A percentile compares a stretch with the other conserved stretches of the same genome.
Conservation (phyloP, 2,329 filamentous ascomycete genomes). For the Zasmidium angulare region DNA sequence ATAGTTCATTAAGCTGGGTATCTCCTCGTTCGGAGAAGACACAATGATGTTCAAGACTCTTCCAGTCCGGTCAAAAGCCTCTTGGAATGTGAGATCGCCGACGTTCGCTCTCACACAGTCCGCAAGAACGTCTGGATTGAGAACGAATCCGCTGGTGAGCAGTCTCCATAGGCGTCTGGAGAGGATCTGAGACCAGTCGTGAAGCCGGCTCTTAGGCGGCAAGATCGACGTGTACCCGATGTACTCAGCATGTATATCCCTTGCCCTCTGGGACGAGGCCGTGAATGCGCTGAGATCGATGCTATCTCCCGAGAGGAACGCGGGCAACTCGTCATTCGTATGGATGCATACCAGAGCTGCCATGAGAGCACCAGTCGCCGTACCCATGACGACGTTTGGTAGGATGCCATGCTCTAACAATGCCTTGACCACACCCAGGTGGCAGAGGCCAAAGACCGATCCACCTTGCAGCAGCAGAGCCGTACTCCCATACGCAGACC, state of each 20-base stretch:
- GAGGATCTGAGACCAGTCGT: constrained; percentile 55
- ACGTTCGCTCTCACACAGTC: constrained; percentile 82
- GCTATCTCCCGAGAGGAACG: constrained; percentile 72
- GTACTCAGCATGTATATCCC: constrained; percentile 52
- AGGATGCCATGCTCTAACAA: constrained; percentile 73
- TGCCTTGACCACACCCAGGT: constrained; percentile 82
- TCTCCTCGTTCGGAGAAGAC: constrained; percentile 70
- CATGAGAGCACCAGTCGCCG: constrained; percentile 84
- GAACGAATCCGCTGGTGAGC: constrained; percentile 73
- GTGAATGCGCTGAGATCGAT: constrained; percentile 83
- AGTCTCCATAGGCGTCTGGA: constrained; percentile 68
- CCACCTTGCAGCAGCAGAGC: constrained; percentile 81
- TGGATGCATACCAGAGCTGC: constrained; percentile 85
- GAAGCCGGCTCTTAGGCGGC: constrained; percentile 62
- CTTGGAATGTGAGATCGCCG: constrained; percentile 87
- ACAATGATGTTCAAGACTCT: constrained; percentile 90
- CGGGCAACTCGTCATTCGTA: constrained; percentile 78
- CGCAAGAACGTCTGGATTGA: constrained; percentile 79
- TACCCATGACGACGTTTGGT: constrained; percentile 87
- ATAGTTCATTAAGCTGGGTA: constrained; percentile 86
- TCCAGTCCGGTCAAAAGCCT: constrained; percentile 83
- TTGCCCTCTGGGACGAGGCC: constrained; percentile 36
- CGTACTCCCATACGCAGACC: constrained; percentile 83
- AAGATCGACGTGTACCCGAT: constrained; percentile 62
- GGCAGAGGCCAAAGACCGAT: constrained; percentile 87